Conservation (phyloP, 2,329 filamentous ascomycete species). For the Diaporthe eres region DNA sequence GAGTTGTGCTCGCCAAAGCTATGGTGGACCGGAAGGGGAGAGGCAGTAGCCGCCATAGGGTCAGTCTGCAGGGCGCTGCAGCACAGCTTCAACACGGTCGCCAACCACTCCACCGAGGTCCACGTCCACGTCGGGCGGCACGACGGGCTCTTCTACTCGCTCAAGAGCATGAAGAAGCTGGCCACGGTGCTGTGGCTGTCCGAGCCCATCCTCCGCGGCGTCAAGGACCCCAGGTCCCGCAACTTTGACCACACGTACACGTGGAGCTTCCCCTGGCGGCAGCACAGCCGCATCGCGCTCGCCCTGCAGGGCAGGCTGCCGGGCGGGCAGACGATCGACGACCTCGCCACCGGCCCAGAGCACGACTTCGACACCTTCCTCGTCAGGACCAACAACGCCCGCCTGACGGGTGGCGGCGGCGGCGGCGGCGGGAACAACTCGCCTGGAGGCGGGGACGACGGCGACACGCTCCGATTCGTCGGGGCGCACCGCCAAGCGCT, state of each 20-base stretch:
- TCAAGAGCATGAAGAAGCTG: conserved; percentile 53
- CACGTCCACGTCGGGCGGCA: conserved; percentile 56
- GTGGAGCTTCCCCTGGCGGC: conserved; percentile 53
- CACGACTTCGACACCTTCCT: conserved; percentile 44
- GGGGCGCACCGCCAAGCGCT: conserved; percentile 45
- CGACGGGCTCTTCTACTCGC: conserved; percentile 50
- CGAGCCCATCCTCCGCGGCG: conserved; percentile 53
- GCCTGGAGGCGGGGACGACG: not conserved
- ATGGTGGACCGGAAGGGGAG: conserved; percentile 44
- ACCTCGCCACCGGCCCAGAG: conserved; percentile 35
- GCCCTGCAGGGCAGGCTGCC: conserved; percentile 32
- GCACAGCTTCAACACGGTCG: conserved; percentile 46
- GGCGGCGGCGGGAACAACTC: not conserved
- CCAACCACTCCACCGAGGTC: conserved; percentile 56
- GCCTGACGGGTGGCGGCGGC: not conserved
- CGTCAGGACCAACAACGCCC: not conserved
- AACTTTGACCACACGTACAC: conserved; percentile 56
- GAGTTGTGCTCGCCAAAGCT: conserved; percentile 56
- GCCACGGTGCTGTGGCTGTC: conserved; percentile 54
- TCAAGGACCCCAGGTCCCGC: conserved; percentile 54
- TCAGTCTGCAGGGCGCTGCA: conserved; percentile 47
- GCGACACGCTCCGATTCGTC: conserved; percentile 17
- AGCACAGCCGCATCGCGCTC: conserved; percentile 51
- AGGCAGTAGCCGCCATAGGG: conserved; percentile 43
- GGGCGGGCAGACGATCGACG: conserved; percentile 14